These are phyloP conservation scores for Hypomyces rosellus DNA, from an alignment of 2,329 filamentous ascomycete genomes.

Conservation along the genomic window DNA sequence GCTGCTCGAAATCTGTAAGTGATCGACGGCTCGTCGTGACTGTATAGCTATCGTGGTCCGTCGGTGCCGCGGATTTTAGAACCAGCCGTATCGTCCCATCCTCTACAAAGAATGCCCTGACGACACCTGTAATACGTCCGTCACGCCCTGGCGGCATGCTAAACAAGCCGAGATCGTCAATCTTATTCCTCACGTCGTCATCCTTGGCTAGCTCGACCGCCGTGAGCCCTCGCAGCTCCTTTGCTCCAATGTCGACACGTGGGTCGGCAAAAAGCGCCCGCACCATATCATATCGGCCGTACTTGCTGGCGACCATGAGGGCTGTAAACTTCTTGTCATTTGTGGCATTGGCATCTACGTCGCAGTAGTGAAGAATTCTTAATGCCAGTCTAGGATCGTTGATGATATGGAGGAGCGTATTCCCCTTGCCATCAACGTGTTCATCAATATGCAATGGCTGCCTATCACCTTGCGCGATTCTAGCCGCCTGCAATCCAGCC, in stretches of 20 bases:
- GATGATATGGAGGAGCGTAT: constrained; percentile 92
- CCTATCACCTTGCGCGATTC: constrained; percentile 66
- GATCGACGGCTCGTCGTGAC: constrained; percentile 91
- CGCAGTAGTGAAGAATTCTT: constrained; percentile 73
- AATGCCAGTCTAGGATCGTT: constrained; percentile 74
- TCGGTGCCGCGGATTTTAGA: constrained; percentile 86
- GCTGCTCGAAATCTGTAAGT: constrained; percentile 82
- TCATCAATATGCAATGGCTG: constrained; percentile 83
- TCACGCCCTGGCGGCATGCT: constrained; percentile 65
- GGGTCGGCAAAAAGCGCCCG: constrained; percentile 80
- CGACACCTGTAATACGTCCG: constrained; percentile 82
- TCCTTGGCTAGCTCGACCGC: constrained; percentile 97
- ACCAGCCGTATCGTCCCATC: constrained; percentile 90
- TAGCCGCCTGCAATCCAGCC: constrained; percentile 68
- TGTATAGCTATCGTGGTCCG: constrained; percentile 74
- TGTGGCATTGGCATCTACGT: constrained; percentile 90
- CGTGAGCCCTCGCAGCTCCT: constrained; percentile 81
- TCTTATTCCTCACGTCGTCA: constrained; percentile 92
- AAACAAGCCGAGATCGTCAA: constrained; percentile 87
- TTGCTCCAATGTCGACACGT: constrained; percentile 76
- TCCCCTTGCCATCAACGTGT: constrained; percentile 87
- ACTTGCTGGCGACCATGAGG: constrained; percentile 97
- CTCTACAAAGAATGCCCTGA: constrained; percentile 94
- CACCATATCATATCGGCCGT: constrained; percentile 90
- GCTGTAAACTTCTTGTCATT: constrained; percentile 95